Evolutionary conservation across 2,329 filamentous ascomycete genomes (phyloP).

Genomic region (Macrophomina phaseolina): DNA sequence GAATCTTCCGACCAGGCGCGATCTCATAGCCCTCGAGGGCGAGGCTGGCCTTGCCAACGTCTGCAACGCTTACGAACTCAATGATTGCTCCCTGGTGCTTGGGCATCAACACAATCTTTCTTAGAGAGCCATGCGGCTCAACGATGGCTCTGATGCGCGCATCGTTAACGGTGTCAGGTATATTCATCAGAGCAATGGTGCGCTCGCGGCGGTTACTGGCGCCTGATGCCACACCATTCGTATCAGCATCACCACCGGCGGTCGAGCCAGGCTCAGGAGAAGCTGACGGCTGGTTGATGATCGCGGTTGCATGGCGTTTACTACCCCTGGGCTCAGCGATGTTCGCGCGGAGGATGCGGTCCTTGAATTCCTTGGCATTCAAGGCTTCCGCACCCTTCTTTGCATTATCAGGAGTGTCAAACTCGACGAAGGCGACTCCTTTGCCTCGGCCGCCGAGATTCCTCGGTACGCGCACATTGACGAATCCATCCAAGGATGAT

Average conservation of each 20-base stretch:
- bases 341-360: constrained; percentile 42
- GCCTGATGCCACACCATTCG: constrained; percentile 39
- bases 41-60: constrained; percentile 73
- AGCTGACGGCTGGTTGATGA: constrained; percentile 56
- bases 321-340: constrained; percentile 68
- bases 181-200: constrained; percentile 80
- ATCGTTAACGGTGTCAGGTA: constrained; percentile 93
- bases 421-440: constrained; percentile 82
- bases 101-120: constrained; percentile 79
- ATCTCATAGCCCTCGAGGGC: constrained; percentile 49
- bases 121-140: constrained; percentile 71
- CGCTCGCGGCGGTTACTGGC: constrained; percentile 55
- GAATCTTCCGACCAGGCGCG: constrained; percentile 46
- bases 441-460: constrained; percentile 71
- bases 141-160: constrained; percentile 76
- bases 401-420: constrained; percentile 59
- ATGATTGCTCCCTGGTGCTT: constrained; percentile 85
- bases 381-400: constrained; percentile 41
- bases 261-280: constrained; percentile 33
- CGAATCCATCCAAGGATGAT: constrained; percentile 64
- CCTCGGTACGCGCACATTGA: constrained; percentile 72
- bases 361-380: constrained; percentile 41
- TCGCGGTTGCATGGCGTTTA: constrained; percentile 69
- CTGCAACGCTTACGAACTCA: constrained; percentile 74
- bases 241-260: constrained; percentile 18